These are phyloP conservation scores for Friedmanniomyces simplex DNA, from an alignment of 495 filamentous ascomycete genomes.

Conservation along the genomic window DNA sequence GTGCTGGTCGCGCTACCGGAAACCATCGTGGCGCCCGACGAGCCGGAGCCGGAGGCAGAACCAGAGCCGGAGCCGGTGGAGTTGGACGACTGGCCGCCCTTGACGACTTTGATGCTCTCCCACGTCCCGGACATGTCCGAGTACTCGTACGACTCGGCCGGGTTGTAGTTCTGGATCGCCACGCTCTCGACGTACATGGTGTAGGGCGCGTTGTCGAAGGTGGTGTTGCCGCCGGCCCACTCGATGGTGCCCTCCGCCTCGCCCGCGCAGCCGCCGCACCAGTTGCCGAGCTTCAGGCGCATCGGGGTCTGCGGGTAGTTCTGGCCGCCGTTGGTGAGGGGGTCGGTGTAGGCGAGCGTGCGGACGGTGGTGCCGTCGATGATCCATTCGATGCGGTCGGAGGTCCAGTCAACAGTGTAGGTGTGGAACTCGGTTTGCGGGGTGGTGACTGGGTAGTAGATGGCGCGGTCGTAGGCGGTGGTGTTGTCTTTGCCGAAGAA, in stretches of 20 bases:
- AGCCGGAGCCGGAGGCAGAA: background rate
- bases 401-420: slow-evolving; percentile 78
- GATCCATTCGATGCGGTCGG: slow-evolving; percentile 56
- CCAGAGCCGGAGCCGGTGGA: background rate
- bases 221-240: slow-evolving; percentile 72
- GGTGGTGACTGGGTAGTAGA: slow-evolving; percentile 43
- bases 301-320: slow-evolving; percentile 79
- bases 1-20: background rate
- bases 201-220: slow-evolving; percentile 61
- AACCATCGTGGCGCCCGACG: background rate
- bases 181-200: slow-evolving; percentile 65
- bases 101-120: slow-evolving; percentile 28
- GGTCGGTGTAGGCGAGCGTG: slow-evolving; percentile 52
- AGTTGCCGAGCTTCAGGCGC: slow-evolving; percentile 72
- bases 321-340: slow-evolving; percentile 44
- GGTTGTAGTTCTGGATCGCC: slow-evolving; percentile 54
- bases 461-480: slow-evolving; percentile 51
- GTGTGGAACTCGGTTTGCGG: slow-evolving; percentile 57
- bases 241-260: slow-evolving; percentile 39
- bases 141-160: slow-evolving; percentile 58
- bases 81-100: background rate
- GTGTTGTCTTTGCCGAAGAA: slow-evolving; percentile 82
- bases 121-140: slow-evolving; percentile 48
- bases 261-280: slow-evolving; percentile 69
- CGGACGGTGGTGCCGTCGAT: slow-evolving; percentile 62